A percentile compares a stretch with the other conserved stretches of the same genome.
Conservation (phyloP, 805 yeast genomes). For the Candida tibetensis region DNA sequence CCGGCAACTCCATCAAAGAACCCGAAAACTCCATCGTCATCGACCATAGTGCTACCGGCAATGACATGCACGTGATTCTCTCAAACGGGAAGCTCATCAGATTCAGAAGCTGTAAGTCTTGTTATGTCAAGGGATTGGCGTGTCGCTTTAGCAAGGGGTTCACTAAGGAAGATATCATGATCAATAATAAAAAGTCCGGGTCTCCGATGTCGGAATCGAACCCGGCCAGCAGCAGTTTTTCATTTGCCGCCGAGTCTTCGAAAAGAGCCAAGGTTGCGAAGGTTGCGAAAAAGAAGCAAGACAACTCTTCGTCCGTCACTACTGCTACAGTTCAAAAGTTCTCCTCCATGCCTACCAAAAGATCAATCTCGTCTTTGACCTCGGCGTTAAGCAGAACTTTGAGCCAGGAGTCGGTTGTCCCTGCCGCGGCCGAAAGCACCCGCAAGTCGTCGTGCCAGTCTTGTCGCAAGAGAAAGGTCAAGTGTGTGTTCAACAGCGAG, state of each 20-base stretch:
- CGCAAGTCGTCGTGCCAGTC: slow-evolving; percentile 39
- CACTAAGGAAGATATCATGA: slow-evolving; percentile 57
- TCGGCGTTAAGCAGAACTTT: slow-evolving; percentile 11
- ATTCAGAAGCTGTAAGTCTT: slow-evolving; percentile 55
- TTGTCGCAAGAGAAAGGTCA: slow-evolving; percentile 44
- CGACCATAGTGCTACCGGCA: not conserved
- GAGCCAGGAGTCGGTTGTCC: slow-evolving; percentile 7
- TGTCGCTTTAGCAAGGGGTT: slow-evolving; percentile 65
- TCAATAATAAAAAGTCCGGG: slow-evolving; percentile 26
- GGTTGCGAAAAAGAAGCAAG: slow-evolving; percentile 6
- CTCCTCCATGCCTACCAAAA: slow-evolving; percentile 1
- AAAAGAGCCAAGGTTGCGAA: not conserved
- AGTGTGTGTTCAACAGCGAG: slow-evolving; percentile 34
- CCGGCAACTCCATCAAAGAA: slow-evolving; percentile 16
- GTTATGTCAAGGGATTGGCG: slow-evolving; percentile 41
- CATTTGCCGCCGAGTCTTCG: not conserved
- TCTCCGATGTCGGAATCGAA: slow-evolving; percentile 2
- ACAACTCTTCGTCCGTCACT: too few species aligned
- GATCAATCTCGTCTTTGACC: slow-evolving; percentile 7
- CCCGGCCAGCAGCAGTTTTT: not conserved
- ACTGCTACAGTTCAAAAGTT: too few species aligned
- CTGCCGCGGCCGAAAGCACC: slow-evolving; percentile 6
- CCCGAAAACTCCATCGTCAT: slow-evolving; percentile 5
- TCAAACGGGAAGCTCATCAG: slow-evolving; percentile 40
- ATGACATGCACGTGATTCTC: slow-evolving; percentile 14